Evolutionary conservation across 306 rosid species (phyloP).

Genomic region (Luffa aegyptiaca): DNA sequence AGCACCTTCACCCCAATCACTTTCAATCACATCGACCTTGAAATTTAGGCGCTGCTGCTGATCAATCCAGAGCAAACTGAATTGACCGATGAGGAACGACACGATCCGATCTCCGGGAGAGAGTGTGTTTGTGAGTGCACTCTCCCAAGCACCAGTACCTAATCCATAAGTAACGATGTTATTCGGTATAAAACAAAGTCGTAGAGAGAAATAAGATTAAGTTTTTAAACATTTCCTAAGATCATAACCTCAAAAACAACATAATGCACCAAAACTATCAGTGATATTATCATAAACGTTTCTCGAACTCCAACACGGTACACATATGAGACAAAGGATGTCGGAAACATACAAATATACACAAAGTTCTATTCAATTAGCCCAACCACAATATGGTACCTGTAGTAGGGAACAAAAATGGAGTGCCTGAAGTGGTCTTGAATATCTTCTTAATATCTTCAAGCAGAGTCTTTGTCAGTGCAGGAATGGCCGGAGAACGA

Average conservation of each 20-base stretch:
- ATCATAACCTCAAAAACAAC: neutral
- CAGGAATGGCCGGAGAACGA: conserved; percentile 95
- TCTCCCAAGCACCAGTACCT: conserved; percentile 99
- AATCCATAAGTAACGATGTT: conserved; percentile 14
- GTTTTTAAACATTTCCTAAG: neutral
- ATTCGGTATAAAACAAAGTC: neutral
- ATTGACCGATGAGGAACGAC: conserved; percentile 88
- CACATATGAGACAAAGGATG: neutral
- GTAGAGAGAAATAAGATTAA: neutral
- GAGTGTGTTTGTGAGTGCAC: conserved; percentile 94
- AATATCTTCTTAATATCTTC: conserved; percentile 90
- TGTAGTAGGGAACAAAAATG: conserved; percentile 91
- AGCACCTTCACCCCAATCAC: conserved; percentile 98
- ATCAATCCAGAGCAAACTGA: conserved; percentile 99
- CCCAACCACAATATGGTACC: conserved; percentile 31
- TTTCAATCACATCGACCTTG: conserved; percentile 86
- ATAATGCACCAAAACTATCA: neutral
- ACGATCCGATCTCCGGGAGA: conserved; percentile 90
- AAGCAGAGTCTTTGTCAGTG: conserved; percentile 67
- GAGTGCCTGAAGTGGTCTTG: conserved; percentile 86
- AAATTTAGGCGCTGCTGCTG: conserved; percentile 96
- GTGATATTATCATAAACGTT: neutral
- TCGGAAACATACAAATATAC: neutral
- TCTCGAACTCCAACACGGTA: neutral
- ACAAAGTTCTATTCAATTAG: neutral